A percentile compares a stretch with the other conserved stretches of the same genome.
Conservation (phyloP, 2,329 filamentous ascomycete species). For the Pezicula rhizophila region DNA sequence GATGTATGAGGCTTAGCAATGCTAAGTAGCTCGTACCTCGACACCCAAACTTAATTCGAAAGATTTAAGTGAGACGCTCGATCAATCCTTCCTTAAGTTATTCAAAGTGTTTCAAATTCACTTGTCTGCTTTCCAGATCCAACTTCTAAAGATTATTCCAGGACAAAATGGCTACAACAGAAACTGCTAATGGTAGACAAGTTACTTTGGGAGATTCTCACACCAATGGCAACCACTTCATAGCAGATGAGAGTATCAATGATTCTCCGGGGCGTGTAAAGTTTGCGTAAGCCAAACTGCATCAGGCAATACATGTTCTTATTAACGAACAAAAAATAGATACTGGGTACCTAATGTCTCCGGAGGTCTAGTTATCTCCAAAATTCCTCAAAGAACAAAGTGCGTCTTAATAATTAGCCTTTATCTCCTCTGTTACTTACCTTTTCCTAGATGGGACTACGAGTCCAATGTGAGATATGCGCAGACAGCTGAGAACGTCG, state of each 20-base stretch:
- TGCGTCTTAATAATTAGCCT: neutral
- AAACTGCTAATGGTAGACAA: too few species aligned
- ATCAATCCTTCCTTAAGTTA: too few species aligned
- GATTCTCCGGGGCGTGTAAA: slow-evolving; percentile 36
- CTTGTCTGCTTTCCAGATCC: too few species aligned
- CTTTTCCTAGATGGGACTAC: slow-evolving; percentile 35
- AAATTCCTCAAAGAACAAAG: slow-evolving; percentile 41
- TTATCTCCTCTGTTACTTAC: neutral
- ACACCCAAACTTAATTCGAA: too few species aligned
- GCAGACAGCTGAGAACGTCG: slow-evolving; percentile 38
- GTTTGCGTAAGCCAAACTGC: slow-evolving; percentile 30
- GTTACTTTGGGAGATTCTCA: too few species aligned
- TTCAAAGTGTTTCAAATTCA: too few species aligned
- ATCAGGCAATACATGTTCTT: neutral
- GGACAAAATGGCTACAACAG: too few species aligned
- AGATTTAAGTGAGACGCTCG: too few species aligned
- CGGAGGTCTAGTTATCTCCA: slow-evolving; percentile 45
- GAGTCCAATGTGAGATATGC: slow-evolving; percentile 43
- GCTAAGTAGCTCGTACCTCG: neutral
- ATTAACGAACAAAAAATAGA: slow-evolving; percentile 15
- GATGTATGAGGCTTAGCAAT: neutral
- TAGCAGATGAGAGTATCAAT: slow-evolving; percentile 32
- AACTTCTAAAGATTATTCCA: too few species aligned
- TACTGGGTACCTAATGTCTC: slow-evolving; percentile 51
- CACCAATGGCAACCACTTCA: slow-evolving; percentile 15